These are phyloP conservation scores for Hanseniaspora vineae DNA, from an alignment of 805 yeast species.

Conservation along the genomic window DNA sequence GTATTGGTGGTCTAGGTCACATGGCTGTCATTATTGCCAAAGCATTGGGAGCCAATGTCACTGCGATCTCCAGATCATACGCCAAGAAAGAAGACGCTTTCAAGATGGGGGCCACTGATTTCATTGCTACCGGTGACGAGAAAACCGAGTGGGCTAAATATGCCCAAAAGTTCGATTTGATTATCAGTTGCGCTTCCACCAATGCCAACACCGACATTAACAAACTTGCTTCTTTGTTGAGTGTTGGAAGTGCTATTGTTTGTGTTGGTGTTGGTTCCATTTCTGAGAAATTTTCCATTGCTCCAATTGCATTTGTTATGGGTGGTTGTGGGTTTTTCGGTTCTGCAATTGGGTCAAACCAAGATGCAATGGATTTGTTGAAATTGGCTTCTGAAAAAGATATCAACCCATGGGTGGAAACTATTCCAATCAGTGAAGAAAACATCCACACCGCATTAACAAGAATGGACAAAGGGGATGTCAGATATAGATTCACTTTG, in stretches of 20 bases:
- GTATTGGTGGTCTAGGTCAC: constrained; percentile 37
- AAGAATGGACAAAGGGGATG: constrained; percentile 41
- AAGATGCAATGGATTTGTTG: constrained; percentile 55
- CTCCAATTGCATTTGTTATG: constrained; percentile 39
- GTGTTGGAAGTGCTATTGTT: constrained; percentile 44
- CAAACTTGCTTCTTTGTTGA: constrained; percentile 36
- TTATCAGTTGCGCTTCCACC: constrained; percentile 34
- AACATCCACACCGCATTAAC: constrained; percentile 43
- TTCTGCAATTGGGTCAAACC: constrained; percentile 47
- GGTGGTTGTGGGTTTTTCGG: constrained; percentile 42
- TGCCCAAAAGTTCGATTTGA: constrained; percentile 27
- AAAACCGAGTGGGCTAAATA: constrained; percentile 23
- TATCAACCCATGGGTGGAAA: constrained; percentile 52
- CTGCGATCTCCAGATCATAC: constrained; percentile 33
- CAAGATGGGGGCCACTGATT: constrained; percentile 33
- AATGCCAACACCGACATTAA: constrained; percentile 36
- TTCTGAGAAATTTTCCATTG: constrained; percentile 25
- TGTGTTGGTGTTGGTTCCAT: constrained; percentile 58
- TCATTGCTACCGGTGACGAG: constrained; percentile 35
- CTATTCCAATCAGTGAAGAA: constrained; percentile 38
- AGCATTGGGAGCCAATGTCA: constrained; percentile 40
- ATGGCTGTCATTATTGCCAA: constrained; percentile 34
- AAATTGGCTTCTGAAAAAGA: constrained; percentile 46
- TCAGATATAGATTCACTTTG: constrained; percentile 51
- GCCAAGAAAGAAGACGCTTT: constrained; percentile 30